Conservation (phyloP, 345 rosid species). For the Eucalyptus curtisii region DNA sequence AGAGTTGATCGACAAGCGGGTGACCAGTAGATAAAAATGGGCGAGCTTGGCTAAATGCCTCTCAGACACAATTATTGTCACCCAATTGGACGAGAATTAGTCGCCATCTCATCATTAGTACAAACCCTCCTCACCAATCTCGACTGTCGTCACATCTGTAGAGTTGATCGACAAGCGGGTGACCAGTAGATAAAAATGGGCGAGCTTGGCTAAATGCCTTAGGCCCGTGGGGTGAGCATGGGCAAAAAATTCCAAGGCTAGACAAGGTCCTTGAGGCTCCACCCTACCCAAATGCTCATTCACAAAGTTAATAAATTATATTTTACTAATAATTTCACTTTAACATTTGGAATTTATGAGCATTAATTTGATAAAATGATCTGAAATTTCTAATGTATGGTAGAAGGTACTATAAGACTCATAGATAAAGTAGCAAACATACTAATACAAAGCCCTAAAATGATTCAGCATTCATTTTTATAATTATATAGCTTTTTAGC, state of each 20-base stretch:
- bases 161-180: neutral
- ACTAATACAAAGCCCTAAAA: neutral
- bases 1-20: neutral
- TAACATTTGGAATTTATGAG: neutral
- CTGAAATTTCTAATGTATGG: neutral
- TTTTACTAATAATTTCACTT: neutral
- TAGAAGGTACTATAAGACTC: neutral
- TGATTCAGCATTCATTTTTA: neutral
- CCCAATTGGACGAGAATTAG: neutral
- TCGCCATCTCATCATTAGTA: neutral
- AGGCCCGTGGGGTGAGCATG: neutral
- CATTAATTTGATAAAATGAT: neutral
- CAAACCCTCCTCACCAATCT: neutral
- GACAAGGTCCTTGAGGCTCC: neutral
- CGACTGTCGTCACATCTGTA: neutral
- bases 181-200: neutral
- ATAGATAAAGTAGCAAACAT: neutral
- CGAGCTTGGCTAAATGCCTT: neutral
- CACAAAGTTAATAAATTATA: neutral
- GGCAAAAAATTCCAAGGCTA: neutral
- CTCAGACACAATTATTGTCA: neutral
- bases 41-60: neutral
- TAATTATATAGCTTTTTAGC: neutral
- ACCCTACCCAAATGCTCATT: neutral
- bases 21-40: neutral